Evolutionary conservation across 352 stramenopile genomes (phyloP).

Genomic region (Phytophthora tentaculata): DNA sequence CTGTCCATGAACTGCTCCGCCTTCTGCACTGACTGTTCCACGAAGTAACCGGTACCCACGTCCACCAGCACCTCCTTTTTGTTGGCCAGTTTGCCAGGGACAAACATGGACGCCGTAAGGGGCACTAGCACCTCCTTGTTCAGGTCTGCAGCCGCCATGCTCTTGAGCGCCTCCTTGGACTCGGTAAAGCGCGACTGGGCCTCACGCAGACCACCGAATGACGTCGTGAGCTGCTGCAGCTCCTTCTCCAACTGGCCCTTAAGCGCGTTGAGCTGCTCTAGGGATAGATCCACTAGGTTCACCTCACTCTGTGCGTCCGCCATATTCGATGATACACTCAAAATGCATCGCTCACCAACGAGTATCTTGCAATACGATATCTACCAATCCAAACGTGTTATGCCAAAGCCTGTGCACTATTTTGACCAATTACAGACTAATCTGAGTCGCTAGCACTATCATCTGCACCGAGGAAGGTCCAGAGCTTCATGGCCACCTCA

Average conservation of each 20-base stretch:
- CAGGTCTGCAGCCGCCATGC: constrained; percentile 61
- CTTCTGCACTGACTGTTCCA: constrained; percentile 91
- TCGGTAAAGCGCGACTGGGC: constrained; percentile 80
- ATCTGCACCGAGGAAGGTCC: constrained; percentile 62
- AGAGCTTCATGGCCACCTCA: constrained; percentile 82
- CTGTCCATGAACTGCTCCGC: constrained; percentile 92
- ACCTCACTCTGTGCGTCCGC: constrained; percentile 61
- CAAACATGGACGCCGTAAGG: constrained; percentile 95
- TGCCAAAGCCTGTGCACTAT: constrained; percentile 12
- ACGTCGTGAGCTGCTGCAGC: constrained; percentile 76
- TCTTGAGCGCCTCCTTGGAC: constrained; percentile 76
- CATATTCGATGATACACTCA: constrained; percentile 37
- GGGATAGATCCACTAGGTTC: constrained; percentile 87
- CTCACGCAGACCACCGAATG: constrained; percentile 74
- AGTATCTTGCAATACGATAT: constrained; percentile 23
- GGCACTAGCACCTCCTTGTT: constrained; percentile 93
- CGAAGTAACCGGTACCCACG: constrained; percentile 95
- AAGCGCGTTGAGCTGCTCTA: constrained; percentile 94
- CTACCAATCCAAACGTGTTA: constrained; percentile 23
- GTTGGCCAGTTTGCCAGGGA: constrained; percentile 88
- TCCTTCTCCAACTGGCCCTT: constrained; percentile 91
- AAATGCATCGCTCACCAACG: constrained; percentile 32
- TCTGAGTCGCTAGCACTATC: constrained; percentile 43
- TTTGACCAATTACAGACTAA: constrained; percentile 40
- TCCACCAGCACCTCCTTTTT: constrained; percentile 92